These are phyloP conservation scores for Trichosporon asahii DNA, from an alignment of 1,284 basidiomycete genomes.

Conservation along the genomic window DNA sequence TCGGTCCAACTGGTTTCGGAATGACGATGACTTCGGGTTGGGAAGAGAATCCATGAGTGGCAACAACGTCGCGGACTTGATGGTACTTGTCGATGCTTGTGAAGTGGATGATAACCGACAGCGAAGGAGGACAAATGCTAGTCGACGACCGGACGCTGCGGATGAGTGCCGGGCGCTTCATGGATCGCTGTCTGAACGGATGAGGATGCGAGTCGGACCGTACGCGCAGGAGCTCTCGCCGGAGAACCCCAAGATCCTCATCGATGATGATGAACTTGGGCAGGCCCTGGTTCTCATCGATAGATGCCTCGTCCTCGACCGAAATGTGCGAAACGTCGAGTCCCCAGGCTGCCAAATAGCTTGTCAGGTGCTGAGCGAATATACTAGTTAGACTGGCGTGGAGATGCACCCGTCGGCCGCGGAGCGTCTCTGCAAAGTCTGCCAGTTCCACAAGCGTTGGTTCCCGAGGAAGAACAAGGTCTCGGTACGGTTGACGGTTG, in stretches of 20 bases:
- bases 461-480: constrained; percentile 59
- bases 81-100: constrained; percentile 86
- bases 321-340: constrained; percentile 83
- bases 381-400: constrained; percentile 76
- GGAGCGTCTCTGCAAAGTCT: constrained; percentile 72
- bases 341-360: constrained; percentile 89
- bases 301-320: constrained; percentile 42
- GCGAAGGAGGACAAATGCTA: constrained; percentile 56
- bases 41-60: constrained; percentile 48
- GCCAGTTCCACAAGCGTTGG: constrained; percentile 72
- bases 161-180: constrained; percentile 18
- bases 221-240: constrained; percentile 64
- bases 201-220: constrained; percentile 58
- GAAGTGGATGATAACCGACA: constrained; percentile 73
- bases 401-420: constrained; percentile 73
- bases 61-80: constrained; percentile 75
- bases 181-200: constrained; percentile 7
- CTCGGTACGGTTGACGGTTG: constrained; percentile 55
- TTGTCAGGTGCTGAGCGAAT: constrained; percentile 84
- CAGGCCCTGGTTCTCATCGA: background rate
- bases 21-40: constrained; percentile 86
- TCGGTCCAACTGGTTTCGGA: constrained; percentile 89
- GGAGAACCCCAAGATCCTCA: constrained; percentile 73
- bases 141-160: constrained; percentile 58
- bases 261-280: constrained; percentile 74